phyloP scores from a whole-genome alignment of 2,329 filamentous ascomycete genomes.

The Botrytis fragariae region DNA sequence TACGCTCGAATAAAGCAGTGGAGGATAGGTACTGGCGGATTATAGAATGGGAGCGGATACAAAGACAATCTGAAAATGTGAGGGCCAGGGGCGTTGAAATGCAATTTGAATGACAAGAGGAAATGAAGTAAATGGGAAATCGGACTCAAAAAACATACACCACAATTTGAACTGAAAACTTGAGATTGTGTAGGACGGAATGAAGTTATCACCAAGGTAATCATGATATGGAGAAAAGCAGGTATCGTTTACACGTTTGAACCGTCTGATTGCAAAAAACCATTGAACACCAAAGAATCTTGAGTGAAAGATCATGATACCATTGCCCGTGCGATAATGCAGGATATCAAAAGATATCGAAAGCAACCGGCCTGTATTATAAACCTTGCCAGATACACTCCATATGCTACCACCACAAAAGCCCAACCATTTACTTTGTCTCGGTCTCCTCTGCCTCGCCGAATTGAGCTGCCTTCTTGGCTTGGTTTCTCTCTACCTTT shows the following conservation, averaged over 20 bases:
- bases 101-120: background rate
- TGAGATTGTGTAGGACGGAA: background rate
- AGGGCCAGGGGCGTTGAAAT: background rate
- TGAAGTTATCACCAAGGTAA: background rate
- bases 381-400: conserved; percentile 39
- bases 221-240: conserved; percentile 9
- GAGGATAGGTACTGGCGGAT: no score
- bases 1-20: background rate
- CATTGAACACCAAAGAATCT: conserved; percentile 23
- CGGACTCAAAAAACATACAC: background rate
- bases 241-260: conserved; percentile 18
- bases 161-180: background rate
- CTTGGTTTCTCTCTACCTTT: conserved; percentile 85
- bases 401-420: conserved; percentile 37
- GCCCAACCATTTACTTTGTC: conserved; percentile 37
- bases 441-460: conserved; percentile 60
- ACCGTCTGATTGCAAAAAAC: conserved; percentile 21
- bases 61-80: background rate
- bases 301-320: conserved; percentile 37
- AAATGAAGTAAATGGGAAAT: background rate
- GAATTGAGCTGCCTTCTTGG: conserved; percentile 85
- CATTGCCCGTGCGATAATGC: conserved; percentile 39
- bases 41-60: background rate
- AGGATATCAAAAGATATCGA: conserved; percentile 36
- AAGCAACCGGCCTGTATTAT: conserved; percentile 39